Conservation (phyloP, 306 rosid genomes). For the Quercus mongolica region DNA sequence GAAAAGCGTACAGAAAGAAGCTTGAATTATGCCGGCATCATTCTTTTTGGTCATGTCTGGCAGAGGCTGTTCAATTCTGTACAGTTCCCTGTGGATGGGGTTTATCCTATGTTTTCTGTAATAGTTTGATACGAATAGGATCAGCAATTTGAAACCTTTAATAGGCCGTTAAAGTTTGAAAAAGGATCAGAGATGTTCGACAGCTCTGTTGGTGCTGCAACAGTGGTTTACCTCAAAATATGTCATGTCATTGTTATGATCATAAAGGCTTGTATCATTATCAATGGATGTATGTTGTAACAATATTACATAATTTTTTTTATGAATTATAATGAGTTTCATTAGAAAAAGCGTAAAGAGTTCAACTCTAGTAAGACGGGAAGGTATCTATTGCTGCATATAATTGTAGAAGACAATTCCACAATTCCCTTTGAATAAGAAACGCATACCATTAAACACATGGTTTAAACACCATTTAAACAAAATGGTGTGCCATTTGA, state of each 20-base stretch:
- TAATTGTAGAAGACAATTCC: no score
- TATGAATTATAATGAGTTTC: no score
- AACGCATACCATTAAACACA: no score
- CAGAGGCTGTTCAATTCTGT: constrained; percentile 11
- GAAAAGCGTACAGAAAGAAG: background rate
- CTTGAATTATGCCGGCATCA: constrained; percentile 17
- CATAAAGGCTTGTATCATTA: background rate
- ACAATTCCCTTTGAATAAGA: no score
- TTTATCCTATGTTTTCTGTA: background rate
- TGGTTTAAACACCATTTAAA: no score
- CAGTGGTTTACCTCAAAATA: background rate
- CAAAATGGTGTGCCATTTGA: no score
- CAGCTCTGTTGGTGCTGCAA: background rate
- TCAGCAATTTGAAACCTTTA: no score
- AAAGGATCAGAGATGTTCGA: background rate
- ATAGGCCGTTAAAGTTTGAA: background rate
- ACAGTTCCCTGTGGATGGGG: constrained; percentile 15
- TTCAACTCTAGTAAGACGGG: no score
- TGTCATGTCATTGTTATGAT: background rate
- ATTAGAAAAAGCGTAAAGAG: no score
- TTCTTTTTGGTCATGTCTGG: constrained; percentile 1
- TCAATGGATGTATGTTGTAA: background rate
- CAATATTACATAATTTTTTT: background rate
- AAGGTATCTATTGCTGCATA: no score
- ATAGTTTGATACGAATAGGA: background rate